Evolutionary conservation across 129 eudicot genomes (phyloP).

Genomic region (Centella asiatica): DNA sequence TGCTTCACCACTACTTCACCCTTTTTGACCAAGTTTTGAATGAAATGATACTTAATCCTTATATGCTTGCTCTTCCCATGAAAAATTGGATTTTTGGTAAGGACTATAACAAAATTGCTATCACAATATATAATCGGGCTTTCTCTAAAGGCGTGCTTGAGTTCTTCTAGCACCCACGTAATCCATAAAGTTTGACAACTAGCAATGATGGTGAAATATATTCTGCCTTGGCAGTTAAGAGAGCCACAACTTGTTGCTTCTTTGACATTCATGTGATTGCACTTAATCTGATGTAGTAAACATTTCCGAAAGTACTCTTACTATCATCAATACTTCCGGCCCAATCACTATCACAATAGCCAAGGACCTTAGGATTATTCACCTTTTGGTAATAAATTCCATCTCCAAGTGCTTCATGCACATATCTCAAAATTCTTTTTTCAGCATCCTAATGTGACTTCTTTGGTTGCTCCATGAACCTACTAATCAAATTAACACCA

Average conservation of each 20-base stretch:
- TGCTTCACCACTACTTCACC: background rate
- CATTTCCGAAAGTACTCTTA: background rate
- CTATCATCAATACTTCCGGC: background rate
- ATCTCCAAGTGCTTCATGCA: background rate
- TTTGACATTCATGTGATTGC: background rate
- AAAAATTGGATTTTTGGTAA: background rate
- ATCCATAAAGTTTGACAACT: background rate
- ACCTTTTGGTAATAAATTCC: background rate
- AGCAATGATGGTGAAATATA: background rate
- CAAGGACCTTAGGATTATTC: background rate
- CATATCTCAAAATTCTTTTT: background rate
- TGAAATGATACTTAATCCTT: conserved; percentile 8
- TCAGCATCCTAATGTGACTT: background rate
- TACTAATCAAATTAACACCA: background rate
- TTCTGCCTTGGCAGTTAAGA: background rate
- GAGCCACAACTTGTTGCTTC: background rate
- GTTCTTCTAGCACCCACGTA: background rate
- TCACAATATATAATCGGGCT: background rate
- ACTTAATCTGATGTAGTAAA: background rate
- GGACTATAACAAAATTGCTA: background rate
- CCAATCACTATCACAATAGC: too few relatives aligned
- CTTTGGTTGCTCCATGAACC: background rate
- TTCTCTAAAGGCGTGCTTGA: background rate
- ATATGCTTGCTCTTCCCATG: conserved; percentile 8
- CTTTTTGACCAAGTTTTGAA: background rate